Evolutionary conservation across 2,329 filamentous ascomycete genomes (phyloP).

Genomic region (Pyricularia sp.): DNA sequence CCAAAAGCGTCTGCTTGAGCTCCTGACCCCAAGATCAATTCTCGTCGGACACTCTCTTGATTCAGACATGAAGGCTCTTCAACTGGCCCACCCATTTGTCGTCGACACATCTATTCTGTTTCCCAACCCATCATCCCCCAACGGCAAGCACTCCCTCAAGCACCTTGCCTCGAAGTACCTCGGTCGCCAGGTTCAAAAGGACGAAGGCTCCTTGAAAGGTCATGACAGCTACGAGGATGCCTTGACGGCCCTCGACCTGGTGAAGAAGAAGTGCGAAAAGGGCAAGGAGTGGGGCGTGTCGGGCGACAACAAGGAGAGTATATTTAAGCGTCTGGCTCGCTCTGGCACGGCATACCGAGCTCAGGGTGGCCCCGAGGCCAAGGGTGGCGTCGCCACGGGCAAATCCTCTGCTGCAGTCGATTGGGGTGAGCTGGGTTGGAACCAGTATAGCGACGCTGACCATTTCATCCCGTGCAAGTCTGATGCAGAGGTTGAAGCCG

Average conservation of each 20-base stretch:
- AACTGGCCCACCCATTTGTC: slow-evolving; percentile 81
- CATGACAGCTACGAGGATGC: slow-evolving; percentile 94
- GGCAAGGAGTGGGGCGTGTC: slow-evolving; percentile 74
- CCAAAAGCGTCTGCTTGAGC: slow-evolving; percentile 58
- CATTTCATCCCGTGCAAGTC: slow-evolving; percentile 40
- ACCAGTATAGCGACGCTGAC: slow-evolving; percentile 41
- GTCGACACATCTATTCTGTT: slow-evolving; percentile 85
- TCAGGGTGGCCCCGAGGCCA: slow-evolving; percentile 44
- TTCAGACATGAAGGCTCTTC: slow-evolving; percentile 71
- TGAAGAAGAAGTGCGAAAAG: slow-evolving; percentile 92
- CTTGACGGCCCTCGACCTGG: slow-evolving; percentile 76
- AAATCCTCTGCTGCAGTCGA: slow-evolving; percentile 69
- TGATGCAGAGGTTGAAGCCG: slow-evolving; percentile 44
- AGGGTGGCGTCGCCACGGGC: slow-evolving; percentile 39
- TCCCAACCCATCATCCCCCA: slow-evolving; percentile 79
- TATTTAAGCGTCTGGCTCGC: slow-evolving; percentile 70
- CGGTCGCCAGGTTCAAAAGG: slow-evolving; percentile 75
- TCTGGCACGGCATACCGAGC: slow-evolving; percentile 49
- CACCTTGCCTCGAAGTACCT: slow-evolving; percentile 81
- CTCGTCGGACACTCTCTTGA: slow-evolving; percentile 72
- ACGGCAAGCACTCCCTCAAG: slow-evolving; percentile 81
- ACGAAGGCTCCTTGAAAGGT: slow-evolving; percentile 48
- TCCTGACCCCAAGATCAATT: slow-evolving; percentile 61
- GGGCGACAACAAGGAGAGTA: slow-evolving; percentile 65
- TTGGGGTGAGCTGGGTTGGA: slow-evolving; percentile 66